Evolutionary conservation across 495 filamentous ascomycete species (phyloP), one percentile per base, ranked within the genome.

Genomic region (Saxispiralis lemnorum): DNA sequence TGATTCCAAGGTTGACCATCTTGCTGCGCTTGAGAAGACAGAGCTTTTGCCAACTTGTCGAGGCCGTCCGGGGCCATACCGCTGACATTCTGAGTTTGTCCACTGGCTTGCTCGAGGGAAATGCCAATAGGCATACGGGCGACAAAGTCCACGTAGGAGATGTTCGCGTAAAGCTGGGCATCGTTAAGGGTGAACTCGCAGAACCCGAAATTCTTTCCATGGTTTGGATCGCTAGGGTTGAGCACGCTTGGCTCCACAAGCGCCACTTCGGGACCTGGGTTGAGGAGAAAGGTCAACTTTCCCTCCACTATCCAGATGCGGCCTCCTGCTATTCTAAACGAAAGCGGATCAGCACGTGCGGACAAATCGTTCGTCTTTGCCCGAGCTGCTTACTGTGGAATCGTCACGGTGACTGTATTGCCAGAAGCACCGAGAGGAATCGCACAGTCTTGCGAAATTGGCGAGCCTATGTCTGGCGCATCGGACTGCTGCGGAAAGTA

Each of bases 91-190:
- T 78, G 68, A 1, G 57, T 64, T 2, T 45, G 38, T n/a, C 71
- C 71, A 7, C 64, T 58, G 2, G 65, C 61, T 50, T 69, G 72
- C 30, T 61, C 63, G 6, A 86, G 66, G 21, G 67, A 59, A 32
- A 86, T 61, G 6, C 75, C 68, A 40, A 83, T 71, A 9, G 80
- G 79, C 9, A 82, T 49, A 39, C 65, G 63, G 5, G 52, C 43
- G 33, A 81, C 71, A 52, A 84, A 84, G 61, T 86, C 81, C 32
- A 86, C 81, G 50, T 78, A 78, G 41, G 65, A 70, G 51, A 84
- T 79, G 53, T 86, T 86, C 39, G 71, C 78, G 54, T 78, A 86
- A 2, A 84, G 65, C 59, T 83, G 73, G 15, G 58, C 43, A 38
- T 54, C 54, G 57, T 81, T 81, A 60, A 69, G 79, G 2, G 81